Base-by-base conservation (phyloP, 768 basidiomycete species). In the Daedalea quercina region DNA sequence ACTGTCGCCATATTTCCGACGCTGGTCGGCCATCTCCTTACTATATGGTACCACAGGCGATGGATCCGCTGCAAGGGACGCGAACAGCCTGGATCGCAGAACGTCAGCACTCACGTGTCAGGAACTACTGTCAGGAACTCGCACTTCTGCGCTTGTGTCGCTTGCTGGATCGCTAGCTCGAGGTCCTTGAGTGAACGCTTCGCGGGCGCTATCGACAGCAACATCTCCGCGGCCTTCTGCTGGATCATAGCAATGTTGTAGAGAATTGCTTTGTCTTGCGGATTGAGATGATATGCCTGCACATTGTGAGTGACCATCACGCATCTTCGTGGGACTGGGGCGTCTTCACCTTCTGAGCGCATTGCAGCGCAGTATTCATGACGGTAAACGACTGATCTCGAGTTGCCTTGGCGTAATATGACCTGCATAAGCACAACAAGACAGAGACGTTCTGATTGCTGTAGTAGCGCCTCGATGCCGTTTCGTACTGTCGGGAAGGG, bases 221-320 rank as follows among this genome's bases (percentile, higher is more conserved):
- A 70, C 70, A 97, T 77, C 67, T 97, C 95, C 0, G 92, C 90
- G 0, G 90, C 85, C 69, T 97, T 97, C 66, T 99, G 96, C 67
- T 94, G 86, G 31, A 98, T 93, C 88, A 99, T 94, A 51, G 95
- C 94, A 61, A 97, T 90, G 67, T 99, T 98, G 71, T 94, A 98
- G 41, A 92, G 55, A 47, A 87, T 83, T 2, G 92, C 89, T 64
- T 94, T 94, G 72, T 99, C 96, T 51, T 76, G 79, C 0, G 94
- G 93, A 58, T 87, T 84, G 6, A 93, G 69, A 57, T 90, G 86
- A 15, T 88, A 73, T 1, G 94, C 94, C 94, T 97, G 57, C 11
- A 48, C 24, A 64, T 28, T 70, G 61, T 0, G 70, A 70, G 70
- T n/a, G n/a, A n/a, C n/a, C 76, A 57, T 1, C 40, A 34, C 4